These are phyloP conservation scores for Dothiorella sarmentorum DNA, from an alignment of 2,329 filamentous ascomycete species.

Conservation along the genomic window DNA sequence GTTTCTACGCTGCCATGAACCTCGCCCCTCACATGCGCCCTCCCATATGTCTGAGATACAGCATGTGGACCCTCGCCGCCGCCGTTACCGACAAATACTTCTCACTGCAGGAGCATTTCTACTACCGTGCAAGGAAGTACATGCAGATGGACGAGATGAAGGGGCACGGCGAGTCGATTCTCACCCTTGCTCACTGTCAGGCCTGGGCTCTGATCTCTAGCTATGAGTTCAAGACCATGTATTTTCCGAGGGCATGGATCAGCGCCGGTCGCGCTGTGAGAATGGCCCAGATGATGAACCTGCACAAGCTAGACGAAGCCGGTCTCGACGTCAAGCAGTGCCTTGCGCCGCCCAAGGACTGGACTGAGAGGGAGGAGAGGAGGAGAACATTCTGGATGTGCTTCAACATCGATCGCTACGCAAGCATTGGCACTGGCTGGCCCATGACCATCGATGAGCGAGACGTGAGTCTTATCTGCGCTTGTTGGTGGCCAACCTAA, in stretches of 20 bases:
- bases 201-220: slow-evolving; percentile 73
- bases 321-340: slow-evolving; percentile 92
- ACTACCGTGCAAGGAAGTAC: slow-evolving; percentile 84
- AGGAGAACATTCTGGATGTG: slow-evolving; percentile 93
- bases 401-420: slow-evolving; percentile 86
- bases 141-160: slow-evolving; percentile 86
- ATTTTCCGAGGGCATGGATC: slow-evolving; percentile 93
- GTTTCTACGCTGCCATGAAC: slow-evolving; percentile 86
- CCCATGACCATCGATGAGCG: slow-evolving; percentile 90
- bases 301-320: slow-evolving; percentile 79
- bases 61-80: slow-evolving; percentile 94
- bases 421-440: slow-evolving; percentile 95
- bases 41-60: slow-evolving; percentile 84
- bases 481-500: not conserved
- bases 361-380: slow-evolving; percentile 90
- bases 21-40: slow-evolving; percentile 82
- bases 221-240: slow-evolving; percentile 98
- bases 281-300: slow-evolving; percentile 84
- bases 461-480: slow-evolving; percentile 55
- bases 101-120: slow-evolving; percentile 81
- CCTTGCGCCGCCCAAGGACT: slow-evolving; percentile 79
- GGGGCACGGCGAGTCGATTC: slow-evolving; percentile 84
- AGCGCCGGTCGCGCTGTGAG: slow-evolving; percentile 80
- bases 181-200: slow-evolving; percentile 82
- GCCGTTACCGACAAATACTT: slow-evolving; percentile 78